Conservation (phyloP, 805 yeast species). For the Lipomyces spencermartinsiae region DNA sequence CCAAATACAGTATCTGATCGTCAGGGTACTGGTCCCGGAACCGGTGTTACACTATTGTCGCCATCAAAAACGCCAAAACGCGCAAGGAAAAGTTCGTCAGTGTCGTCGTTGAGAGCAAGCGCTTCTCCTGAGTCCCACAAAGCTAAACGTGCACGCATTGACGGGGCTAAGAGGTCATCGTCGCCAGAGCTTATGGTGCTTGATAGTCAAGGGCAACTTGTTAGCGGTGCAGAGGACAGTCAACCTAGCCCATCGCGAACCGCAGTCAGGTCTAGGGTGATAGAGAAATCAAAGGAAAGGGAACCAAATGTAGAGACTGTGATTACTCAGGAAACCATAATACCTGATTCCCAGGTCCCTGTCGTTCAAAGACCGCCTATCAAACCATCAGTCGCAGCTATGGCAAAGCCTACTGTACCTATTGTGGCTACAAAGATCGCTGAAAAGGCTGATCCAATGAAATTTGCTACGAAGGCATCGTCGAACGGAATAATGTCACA, state of each 20-base stretch:
- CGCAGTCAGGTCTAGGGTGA: neutral
- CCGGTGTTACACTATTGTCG: neutral
- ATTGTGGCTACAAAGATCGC: neutral
- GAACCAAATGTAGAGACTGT: neutral
- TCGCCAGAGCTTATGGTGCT: neutral
- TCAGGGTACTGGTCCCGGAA: neutral
- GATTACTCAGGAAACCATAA: neutral
- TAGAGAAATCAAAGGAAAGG: neutral
- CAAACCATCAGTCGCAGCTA: neutral
- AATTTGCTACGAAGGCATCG: neutral
- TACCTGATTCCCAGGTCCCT: neutral
- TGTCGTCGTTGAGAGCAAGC: neutral
- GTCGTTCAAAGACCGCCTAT: neutral
- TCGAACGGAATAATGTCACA: neutral
- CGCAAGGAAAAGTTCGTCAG: neutral
- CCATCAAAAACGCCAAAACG: slow-evolving; percentile 4
- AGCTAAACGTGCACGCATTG: neutral
- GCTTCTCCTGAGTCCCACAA: neutral
- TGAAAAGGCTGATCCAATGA: neutral
- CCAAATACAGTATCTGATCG: neutral
- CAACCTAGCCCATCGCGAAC: neutral
- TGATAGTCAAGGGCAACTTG: slow-evolving; percentile 1
- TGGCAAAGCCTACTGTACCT: neutral
- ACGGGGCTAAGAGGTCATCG: neutral
- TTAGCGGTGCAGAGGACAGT: slow-evolving; percentile 6